A percentile compares a stretch with the other conserved stretches of the same genome.
Evolutionary conservation across 148 eudicot genomes (phyloP).

Genomic region (Rhododendron mucronatum): DNA sequence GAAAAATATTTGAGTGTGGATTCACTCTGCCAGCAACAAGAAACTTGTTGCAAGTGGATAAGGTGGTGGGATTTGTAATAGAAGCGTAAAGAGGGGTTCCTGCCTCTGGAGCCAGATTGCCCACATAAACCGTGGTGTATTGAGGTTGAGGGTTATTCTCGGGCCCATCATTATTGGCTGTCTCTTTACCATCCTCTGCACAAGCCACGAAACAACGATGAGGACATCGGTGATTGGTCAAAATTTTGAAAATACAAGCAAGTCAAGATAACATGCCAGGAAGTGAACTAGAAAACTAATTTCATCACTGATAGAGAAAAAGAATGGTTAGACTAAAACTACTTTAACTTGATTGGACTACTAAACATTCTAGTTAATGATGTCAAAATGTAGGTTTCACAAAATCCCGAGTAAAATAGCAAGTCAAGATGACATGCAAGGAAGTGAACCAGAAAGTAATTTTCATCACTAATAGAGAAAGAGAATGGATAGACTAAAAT

Average conservation of each 20-base stretch:
- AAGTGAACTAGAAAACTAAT: neutral
- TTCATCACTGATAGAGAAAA: neutral
- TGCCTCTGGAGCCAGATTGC: constrained; percentile 97
- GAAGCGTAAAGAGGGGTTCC: neutral
- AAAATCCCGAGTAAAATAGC: neutral
- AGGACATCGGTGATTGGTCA: neutral
- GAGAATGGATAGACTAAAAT: neutral
- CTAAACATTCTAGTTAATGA: neutral
- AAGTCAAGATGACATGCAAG: neutral
- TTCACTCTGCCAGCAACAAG: neutral
- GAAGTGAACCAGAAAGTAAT: neutral
- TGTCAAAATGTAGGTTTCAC: neutral
- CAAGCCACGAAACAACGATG: neutral
- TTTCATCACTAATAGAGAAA: neutral
- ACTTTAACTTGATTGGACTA: neutral
- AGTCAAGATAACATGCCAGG: neutral
- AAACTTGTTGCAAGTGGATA: neutral
- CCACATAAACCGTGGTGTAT: constrained; percentile 93
- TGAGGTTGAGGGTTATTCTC: constrained; percentile 97
- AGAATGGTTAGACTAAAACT: neutral
- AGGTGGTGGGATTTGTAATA: neutral
- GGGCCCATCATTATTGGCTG: constrained; percentile 72
- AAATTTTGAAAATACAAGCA: neutral
- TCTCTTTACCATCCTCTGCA: constrained; percentile 85
- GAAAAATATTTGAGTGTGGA: neutral